Conservation (phyloP, 2,329 filamentous ascomycete genomes). For the Xylariaceae sp. region DNA sequence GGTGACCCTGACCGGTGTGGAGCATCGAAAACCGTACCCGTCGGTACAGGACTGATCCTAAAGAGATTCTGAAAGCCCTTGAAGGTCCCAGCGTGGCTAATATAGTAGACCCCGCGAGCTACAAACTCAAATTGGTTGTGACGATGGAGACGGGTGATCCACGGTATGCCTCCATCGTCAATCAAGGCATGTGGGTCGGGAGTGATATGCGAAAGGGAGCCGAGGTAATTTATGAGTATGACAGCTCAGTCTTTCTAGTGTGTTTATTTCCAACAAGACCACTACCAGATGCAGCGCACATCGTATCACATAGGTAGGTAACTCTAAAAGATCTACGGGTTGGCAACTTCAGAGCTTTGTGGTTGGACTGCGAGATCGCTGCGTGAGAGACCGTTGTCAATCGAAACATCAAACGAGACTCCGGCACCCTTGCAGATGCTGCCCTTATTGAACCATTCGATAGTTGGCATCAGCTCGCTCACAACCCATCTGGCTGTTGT, state of each 20-base stretch:
- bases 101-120: conserved; percentile 9
- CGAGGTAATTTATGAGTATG: conserved; percentile 19
- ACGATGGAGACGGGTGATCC: conserved; percentile 14
- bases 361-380: not conserved
- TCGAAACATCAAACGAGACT: conserved; percentile 14
- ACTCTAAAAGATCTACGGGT: too few species aligned
- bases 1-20: not conserved
- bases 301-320: conserved; percentile 1
- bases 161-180: conserved; percentile 10
- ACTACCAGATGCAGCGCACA: conserved; percentile 7
- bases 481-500: conserved; percentile 59
- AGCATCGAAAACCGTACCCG: conserved; percentile 16
- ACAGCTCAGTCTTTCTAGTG: not conserved
- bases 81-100: conserved; percentile 8
- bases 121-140: conserved; percentile 13
- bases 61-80: conserved; percentile 11
- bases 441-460: conserved; percentile 50
- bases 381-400: not conserved
- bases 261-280: not conserved
- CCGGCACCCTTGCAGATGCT: conserved; percentile 37
- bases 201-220: conserved; percentile 15
- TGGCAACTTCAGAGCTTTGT: not conserved
- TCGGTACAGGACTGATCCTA: conserved; percentile 11
- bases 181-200: conserved; percentile 14
- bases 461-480: conserved; percentile 45